phyloP scores from a whole-genome alignment of 345 rosid species.

The Triadica sebifera region DNA sequence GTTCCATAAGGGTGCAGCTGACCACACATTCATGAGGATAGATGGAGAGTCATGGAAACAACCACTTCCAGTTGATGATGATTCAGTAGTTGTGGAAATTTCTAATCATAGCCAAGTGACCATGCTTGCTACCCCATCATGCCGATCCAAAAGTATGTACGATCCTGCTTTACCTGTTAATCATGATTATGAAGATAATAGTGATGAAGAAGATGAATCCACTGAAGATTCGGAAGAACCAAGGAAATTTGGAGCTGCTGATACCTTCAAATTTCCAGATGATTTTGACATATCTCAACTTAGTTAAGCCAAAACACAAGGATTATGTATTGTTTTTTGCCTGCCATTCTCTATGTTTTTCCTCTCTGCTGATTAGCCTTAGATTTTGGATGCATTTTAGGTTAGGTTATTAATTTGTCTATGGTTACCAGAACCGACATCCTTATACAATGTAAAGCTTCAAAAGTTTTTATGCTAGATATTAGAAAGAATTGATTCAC shows the following conservation, averaged over 20 bases:
- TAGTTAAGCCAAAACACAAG: conserved; percentile 24
- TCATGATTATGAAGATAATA: conserved; percentile 23
- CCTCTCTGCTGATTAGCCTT: background rate
- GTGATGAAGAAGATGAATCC: conserved; percentile 33
- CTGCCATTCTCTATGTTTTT: background rate
- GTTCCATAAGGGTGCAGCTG: conserved; percentile 55
- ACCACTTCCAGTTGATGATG: conserved; percentile 59
- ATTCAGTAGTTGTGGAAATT: conserved; percentile 57
- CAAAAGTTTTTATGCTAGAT: too few relatives aligned
- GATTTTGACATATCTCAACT: conserved; percentile 46
- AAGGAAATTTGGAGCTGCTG: conserved; percentile 70
- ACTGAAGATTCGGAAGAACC: conserved; percentile 44
- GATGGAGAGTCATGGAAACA: conserved; percentile 88
- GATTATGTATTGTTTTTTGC: background rate
- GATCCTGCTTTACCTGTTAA: conserved; percentile 39
- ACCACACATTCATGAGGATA: conserved; percentile 64
- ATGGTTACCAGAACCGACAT: too few relatives aligned
- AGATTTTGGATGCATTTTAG: background rate
- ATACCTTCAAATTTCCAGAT: conserved; percentile 49
- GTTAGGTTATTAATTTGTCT: background rate
- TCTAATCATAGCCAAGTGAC: conserved; percentile 57
- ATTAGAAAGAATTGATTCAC: too few relatives aligned
- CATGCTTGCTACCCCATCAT: conserved; percentile 55
- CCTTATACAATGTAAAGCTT: too few relatives aligned
- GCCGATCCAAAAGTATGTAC: conserved; percentile 43